These are phyloP conservation scores for Ceratocystis diversiconidia DNA, from an alignment of 2,329 filamentous ascomycete genomes.

Conservation along the genomic window DNA sequence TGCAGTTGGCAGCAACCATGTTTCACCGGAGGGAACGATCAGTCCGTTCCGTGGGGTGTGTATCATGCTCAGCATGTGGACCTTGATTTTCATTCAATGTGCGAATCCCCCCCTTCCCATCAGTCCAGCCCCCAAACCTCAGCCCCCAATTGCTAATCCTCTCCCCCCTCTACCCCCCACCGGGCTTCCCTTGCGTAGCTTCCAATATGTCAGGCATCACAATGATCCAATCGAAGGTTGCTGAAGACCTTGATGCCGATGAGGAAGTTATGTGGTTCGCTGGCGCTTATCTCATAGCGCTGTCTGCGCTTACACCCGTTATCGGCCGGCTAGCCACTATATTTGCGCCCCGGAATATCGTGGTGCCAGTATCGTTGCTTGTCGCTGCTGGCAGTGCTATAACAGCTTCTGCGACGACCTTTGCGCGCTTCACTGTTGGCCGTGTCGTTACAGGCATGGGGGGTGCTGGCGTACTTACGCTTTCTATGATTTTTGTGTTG, in stretches of 20 bases:
- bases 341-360: conserved; percentile 53
- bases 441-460: conserved; percentile 55
- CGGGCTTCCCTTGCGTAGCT: conserved; percentile 25
- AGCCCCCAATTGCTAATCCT: neutral
- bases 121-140: neutral
- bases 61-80: conserved; percentile 13
- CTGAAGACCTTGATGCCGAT: conserved; percentile 59
- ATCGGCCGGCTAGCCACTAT: conserved; percentile 59
- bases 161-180: neutral
- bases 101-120: neutral
- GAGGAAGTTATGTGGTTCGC: conserved; percentile 67
- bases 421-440: conserved; percentile 52
- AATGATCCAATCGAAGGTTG: conserved; percentile 65
- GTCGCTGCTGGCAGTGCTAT: conserved; percentile 49
- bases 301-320: conserved; percentile 52
- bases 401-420: conserved; percentile 45
- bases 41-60: neutral
- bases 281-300: conserved; percentile 52
- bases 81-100: conserved; percentile 17
- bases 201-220: conserved; percentile 69
- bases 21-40: neutral
- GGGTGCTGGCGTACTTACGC: conserved; percentile 56
- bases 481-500: conserved; percentile 62
- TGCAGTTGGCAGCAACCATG: neutral
- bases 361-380: conserved; percentile 44